A percentile compares a stretch with the other conserved stretches of the same genome.
These are phyloP conservation scores for Naumovozyma castellii DNA, from an alignment of 805 yeast species.

Conservation along the genomic window DNA sequence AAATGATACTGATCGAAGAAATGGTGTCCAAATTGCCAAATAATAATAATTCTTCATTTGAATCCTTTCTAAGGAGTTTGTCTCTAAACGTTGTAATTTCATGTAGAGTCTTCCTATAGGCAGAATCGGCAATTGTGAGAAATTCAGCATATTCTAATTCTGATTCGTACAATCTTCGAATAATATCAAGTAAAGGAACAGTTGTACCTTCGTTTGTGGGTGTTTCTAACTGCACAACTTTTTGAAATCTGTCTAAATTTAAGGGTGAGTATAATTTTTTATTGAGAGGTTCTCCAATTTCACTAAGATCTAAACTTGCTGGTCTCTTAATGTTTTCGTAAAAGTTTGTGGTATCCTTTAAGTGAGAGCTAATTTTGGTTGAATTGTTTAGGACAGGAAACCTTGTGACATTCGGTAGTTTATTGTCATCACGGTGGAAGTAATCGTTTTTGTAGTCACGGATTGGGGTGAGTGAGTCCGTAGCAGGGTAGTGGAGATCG, in stretches of 20 bases:
- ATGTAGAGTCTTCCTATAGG: constrained; percentile 29
- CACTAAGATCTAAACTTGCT: constrained; percentile 17
- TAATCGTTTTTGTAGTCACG: constrained; percentile 24
- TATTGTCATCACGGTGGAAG: constrained; percentile 21
- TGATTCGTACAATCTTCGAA: constrained; percentile 26
- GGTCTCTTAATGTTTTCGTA: constrained; percentile 14
- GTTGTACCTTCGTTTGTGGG: constrained; percentile 1
- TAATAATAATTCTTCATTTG: constrained; percentile 31
- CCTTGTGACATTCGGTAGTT: constrained; percentile 10
- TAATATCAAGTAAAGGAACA: constrained; percentile 11
- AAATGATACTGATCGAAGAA: constrained; percentile 29
- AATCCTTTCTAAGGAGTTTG: constrained; percentile 20
- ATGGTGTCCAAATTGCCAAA: constrained; percentile 39
- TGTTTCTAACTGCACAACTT: constrained; percentile 6
- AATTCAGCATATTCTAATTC: constrained; percentile 30
- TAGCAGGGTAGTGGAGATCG: constrained; percentile 18
- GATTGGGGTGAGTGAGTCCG: constrained; percentile 25
- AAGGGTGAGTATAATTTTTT: constrained; percentile 34
- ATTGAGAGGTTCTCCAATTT: constrained; percentile 2
- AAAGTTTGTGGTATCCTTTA: background rate
- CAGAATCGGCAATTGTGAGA: constrained; percentile 24
- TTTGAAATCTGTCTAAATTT: constrained; percentile 14
- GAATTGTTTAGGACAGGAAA: too few relatives aligned
- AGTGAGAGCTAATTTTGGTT: too few relatives aligned
- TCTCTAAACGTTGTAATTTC: constrained; percentile 24